Evolutionary conservation across 169 alveolate genomes (phyloP).

Genomic region (Pseudocohnilembus persalinus): DNA sequence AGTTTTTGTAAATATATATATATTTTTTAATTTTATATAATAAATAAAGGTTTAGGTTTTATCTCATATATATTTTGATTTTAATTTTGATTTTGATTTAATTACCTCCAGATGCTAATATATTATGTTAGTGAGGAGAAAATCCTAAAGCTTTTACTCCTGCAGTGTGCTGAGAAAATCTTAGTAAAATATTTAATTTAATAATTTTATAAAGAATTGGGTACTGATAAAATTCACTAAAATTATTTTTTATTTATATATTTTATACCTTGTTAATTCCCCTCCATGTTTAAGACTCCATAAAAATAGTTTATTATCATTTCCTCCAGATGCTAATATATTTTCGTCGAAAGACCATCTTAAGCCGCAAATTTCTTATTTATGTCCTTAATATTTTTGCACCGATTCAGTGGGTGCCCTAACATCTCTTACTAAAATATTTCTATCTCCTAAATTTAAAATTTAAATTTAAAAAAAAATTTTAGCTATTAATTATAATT

Average conservation of each 20-base stretch:
- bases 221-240: too few species aligned
- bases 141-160: conserved; percentile 96
- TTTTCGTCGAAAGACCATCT: conserved; percentile 91
- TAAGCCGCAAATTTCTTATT: conserved; percentile 90
- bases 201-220: too few species aligned
- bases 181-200: too few species aligned
- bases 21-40: too few species aligned
- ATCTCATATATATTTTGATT: too few species aligned
- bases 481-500: background rate
- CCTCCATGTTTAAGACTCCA: conserved; percentile 78
- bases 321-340: conserved; percentile 95
- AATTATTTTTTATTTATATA: too few species aligned
- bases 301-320: conserved; percentile 93
- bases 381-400: conserved; percentile 67
- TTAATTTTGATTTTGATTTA: too few species aligned
- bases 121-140: conserved; percentile 95
- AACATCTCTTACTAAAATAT: conserved; percentile 32
- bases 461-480: background rate
- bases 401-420: conserved; percentile 35
- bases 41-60: too few species aligned
- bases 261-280: too few species aligned
- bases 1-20: too few species aligned
- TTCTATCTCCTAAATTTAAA: conserved; percentile 2
- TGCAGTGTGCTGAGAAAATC: conserved; percentile 86
- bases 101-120: conserved; percentile 92